Conservation (phyloP, 2,329 filamentous ascomycete species). For the Knufia petricola region DNA sequence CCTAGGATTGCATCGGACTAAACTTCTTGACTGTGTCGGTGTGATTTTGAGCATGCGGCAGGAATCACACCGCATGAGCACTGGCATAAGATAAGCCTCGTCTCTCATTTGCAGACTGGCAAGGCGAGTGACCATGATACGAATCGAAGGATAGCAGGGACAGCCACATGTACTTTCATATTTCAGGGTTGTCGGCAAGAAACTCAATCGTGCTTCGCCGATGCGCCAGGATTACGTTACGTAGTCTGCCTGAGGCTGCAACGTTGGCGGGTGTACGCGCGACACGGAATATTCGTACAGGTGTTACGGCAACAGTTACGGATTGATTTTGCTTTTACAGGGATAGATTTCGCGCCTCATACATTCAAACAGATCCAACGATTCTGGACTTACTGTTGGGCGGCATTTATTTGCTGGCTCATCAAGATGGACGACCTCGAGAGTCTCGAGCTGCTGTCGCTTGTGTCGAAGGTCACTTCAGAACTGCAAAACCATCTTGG, state of each 20-base stretch:
- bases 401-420: not conserved
- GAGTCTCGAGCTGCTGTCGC: conserved; percentile 82
- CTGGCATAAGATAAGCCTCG: too few relatives aligned
- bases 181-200: not conserved
- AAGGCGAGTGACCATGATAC: too few relatives aligned
- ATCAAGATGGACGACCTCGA: conserved; percentile 73
- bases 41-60: not conserved
- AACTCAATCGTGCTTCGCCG: not conserved
- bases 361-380: not conserved
- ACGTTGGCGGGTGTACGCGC: not conserved
- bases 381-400: not conserved
- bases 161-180: not conserved
- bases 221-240: too few relatives aligned
- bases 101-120: too few relatives aligned
- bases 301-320: not conserved
- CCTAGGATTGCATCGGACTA: not conserved
- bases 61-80: too few relatives aligned
- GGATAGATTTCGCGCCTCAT: not conserved
- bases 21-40: not conserved
- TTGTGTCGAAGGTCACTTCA: conserved; percentile 88
- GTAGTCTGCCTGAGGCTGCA: too few relatives aligned
- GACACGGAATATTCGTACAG: not conserved
- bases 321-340: not conserved
- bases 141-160: too few relatives aligned
- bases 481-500: conserved; percentile 92